Conservation (phyloP, 176 grass and related monocot genomes). For the Avena sativa region DNA sequence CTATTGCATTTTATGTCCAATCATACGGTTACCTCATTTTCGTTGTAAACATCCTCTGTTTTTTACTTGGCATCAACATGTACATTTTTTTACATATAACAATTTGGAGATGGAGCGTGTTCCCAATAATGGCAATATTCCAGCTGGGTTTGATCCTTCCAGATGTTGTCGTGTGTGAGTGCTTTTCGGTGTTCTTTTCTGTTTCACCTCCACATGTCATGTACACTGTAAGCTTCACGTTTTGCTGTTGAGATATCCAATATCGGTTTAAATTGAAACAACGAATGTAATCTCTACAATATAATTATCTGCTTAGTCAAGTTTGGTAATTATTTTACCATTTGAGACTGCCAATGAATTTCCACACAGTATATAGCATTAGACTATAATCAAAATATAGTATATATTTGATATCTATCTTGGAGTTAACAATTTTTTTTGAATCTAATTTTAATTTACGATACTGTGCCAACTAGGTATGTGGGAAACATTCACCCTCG, state of each 20-base stretch:
- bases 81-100: constrained; percentile 58
- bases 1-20: constrained; percentile 11
- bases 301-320: background rate
- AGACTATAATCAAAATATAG: background rate
- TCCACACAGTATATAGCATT: background rate
- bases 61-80: constrained; percentile 12
- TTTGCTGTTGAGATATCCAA: background rate
- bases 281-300: background rate
- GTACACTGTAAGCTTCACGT: background rate
- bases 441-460: constrained; percentile 30
- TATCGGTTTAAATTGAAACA: background rate
- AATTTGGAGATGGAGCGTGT: constrained; percentile 86
- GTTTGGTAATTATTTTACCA: constrained; percentile 16
- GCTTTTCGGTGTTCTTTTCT: constrained; percentile 52
- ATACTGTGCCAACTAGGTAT: constrained; percentile 59
- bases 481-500: constrained; percentile 74
- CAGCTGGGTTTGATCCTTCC: constrained; percentile 81
- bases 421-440: constrained; percentile 15
- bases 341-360: background rate
- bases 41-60: too few relatives aligned
- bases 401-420: background rate
- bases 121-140: constrained; percentile 91
- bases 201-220: constrained; percentile 40
- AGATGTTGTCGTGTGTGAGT: constrained; percentile 91
- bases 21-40: background rate